Evolutionary conservation across 2,329 filamentous ascomycete species (phyloP), one percentile per base, ranked within the genome.

Genomic region (Orbilia brochopaga): DNA sequence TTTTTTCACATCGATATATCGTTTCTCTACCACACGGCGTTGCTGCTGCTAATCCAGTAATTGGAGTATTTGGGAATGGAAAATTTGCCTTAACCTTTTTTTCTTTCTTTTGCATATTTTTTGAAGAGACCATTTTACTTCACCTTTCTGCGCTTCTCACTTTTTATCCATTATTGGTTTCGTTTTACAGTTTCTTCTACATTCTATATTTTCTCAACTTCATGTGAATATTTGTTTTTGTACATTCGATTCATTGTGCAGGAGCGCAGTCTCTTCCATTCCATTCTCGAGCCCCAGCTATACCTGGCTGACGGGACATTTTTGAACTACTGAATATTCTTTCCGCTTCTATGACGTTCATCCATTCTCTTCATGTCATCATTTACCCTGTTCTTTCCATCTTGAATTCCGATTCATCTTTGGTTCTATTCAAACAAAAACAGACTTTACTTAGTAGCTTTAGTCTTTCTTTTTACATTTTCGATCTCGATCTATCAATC

Each of bases 51-150:
- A 60, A 64, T 59, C 66, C 66, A 64, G 62, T 63, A 35, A 53
- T 65, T 70, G 66, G 66, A 70, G 66, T 70, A 70, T 70, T 70
- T 51, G 30, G 66, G 59, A 62, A 70, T 60, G 60, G 66, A 62
- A 70, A 64, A 76, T 79, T 78, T 78, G 80, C 78, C 77, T n/a
- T n/a, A n/a, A n/a, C n/a, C n/a, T n/a, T n/a, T n/a, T n/a, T n/a
- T n/a, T n/a, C n/a, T n/a, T n/a, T n/a, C n/a, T 75, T 76, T 83
- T 82, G 80, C 81, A 77, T 83, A 84, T 82, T 78, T 79, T 48
- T 56, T 32, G 44, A 62, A 50, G 40, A 59, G 30, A 27, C 46
- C 50, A 32, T 21, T 42, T 62, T 52, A 55, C 19, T 27, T 58
- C 82, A 81, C 85, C 76, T 73, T 69, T 78, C 53, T 79, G 79